phyloP scores from a whole-genome alignment of 78 protist genomes.

The Chrysochromulina tobinii region DNA sequence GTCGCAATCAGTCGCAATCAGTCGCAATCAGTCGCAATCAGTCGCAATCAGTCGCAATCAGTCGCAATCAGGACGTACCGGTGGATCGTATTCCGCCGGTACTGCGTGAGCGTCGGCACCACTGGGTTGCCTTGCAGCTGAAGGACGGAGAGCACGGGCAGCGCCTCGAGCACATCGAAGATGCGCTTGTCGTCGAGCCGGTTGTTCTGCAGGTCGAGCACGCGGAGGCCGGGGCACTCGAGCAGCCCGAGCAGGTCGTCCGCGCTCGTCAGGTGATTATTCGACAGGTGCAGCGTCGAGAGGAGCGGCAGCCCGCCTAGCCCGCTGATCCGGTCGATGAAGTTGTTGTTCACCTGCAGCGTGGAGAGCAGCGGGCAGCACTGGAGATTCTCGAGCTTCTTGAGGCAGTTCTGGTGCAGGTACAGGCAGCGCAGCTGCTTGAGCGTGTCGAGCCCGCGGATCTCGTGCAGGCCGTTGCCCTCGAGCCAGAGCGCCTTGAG shows the following conservation, averaged over 20 bases:
- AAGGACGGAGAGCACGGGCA: conserved; percentile 63
- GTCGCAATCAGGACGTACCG: too few species aligned
- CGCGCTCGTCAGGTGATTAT: conserved; percentile 35
- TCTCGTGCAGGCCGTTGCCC: conserved; percentile 65
- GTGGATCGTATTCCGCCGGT: conserved; percentile 57
- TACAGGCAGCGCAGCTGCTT: conserved; percentile 56
- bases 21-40: too few species aligned
- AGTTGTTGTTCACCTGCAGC: conserved; percentile 42
- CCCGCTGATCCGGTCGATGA: conserved; percentile 25
- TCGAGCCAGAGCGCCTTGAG: conserved; percentile 76
- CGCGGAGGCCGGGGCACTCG: conserved; percentile 10
- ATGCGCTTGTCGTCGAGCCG: conserved; percentile 58
- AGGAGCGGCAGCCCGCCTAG: conserved; percentile 29
- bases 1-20: too few species aligned
- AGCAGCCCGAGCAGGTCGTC: conserved; percentile 29
- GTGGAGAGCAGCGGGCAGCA: neutral
- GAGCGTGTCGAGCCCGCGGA: conserved; percentile 59
- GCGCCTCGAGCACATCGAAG: conserved; percentile 39
- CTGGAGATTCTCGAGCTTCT: conserved; percentile 5
- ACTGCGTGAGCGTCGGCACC: conserved; percentile 31
- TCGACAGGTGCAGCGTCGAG: conserved; percentile 50
- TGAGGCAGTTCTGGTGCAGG: conserved; percentile 57
- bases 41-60: too few species aligned
- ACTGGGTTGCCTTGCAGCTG: conserved; percentile 64
- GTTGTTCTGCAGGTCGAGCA: conserved; percentile 56